phyloP scores from a whole-genome alignment of 225 moss, liverwort and hornwort species.

The Sphagnum contortum region DNA sequence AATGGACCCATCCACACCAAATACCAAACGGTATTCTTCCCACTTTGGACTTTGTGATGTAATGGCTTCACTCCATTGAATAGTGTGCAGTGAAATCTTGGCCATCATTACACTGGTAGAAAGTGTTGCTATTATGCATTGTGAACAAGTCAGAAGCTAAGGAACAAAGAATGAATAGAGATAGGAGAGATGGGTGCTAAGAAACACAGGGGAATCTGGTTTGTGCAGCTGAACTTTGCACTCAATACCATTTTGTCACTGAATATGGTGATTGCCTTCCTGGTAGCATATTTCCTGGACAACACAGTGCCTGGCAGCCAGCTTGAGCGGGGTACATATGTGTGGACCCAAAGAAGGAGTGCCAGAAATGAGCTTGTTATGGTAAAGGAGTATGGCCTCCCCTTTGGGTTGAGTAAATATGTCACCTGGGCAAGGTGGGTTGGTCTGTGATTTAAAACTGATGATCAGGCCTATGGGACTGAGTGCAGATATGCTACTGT shows the following conservation, averaged over 20 bases:
- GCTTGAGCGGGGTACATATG: slow-evolving; percentile 66
- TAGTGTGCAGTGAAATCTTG: too few species aligned
- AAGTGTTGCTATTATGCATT: too few species aligned
- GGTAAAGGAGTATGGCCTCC: slow-evolving; percentile 65
- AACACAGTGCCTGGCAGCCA: slow-evolving; percentile 80
- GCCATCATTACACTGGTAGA: too few species aligned
- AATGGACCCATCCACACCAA: slow-evolving; percentile 67
- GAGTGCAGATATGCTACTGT: too few species aligned
- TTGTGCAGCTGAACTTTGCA: slow-evolving; percentile 30
- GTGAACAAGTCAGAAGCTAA: too few species aligned
- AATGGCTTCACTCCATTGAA: too few species aligned
- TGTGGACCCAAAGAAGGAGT: slow-evolving; percentile 56
- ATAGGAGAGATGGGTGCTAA: too few species aligned
- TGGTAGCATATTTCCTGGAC: slow-evolving; percentile 69
- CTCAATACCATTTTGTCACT: slow-evolving; percentile 73
- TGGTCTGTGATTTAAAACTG: slow-evolving; percentile 32
- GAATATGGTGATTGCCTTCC: slow-evolving; percentile 80
- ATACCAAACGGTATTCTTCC: slow-evolving; percentile 28
- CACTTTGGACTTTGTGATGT: too few species aligned
- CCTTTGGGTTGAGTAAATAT: slow-evolving; percentile 60
- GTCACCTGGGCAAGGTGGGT: slow-evolving; percentile 74
- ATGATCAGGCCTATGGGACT: too few species aligned
- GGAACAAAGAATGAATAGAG: too few species aligned
- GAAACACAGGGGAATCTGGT: too few species aligned
- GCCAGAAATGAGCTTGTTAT: slow-evolving; percentile 63